Evolutionary conservation across 169 alveolate species (phyloP), one percentile per base, ranked within the genome.

Genomic region (Fabrea salina): DNA sequence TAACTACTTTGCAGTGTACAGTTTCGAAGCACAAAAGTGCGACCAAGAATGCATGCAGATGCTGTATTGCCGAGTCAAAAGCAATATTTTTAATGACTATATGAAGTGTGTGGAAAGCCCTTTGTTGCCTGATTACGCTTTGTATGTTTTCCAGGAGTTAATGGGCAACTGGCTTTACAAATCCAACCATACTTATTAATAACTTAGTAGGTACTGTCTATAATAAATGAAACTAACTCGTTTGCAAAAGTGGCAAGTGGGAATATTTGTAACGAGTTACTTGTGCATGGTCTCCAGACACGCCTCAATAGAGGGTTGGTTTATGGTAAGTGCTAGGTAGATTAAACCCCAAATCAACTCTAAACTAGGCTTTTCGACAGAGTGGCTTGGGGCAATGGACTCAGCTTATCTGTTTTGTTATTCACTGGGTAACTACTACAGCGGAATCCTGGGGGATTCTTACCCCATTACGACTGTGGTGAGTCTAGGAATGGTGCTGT

Each of bases 381-480:
- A 37, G 1, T 30, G 54, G 19, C 47, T 85, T 6, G 91, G 91
- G 37, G 70, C 71, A 2, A 68, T 85, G 32, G 91, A 85, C 40
- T 54, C 80, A 37, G 61, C 87, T 2, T 85, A 75, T 58, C 58
- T 85, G 5, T 25, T 75, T 4, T 61, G 54, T 51, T 85, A 85
- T 49, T 50, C 88, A 3, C 19, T 67, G 5, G 91, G 91, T 1
- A 64, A 81, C 19, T 77, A 50, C 40, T 43, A 81, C 3, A 59
- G 86, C 25, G 91, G 91, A 7, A 25, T 6, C 8, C 78, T 85
- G 7, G 83, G 91, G n/a, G 91, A 85, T 72, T 56, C 43, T 13
- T 51, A 43, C 30, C 41, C 78, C 11, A 68, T 68, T 11, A 37
- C 22, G n/a, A 43, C 16, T 19, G 66, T 68, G 11, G 41, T 68